Conservation (phyloP, 2,329 filamentous ascomycete species). For the Penicillium frequentans region DNA sequence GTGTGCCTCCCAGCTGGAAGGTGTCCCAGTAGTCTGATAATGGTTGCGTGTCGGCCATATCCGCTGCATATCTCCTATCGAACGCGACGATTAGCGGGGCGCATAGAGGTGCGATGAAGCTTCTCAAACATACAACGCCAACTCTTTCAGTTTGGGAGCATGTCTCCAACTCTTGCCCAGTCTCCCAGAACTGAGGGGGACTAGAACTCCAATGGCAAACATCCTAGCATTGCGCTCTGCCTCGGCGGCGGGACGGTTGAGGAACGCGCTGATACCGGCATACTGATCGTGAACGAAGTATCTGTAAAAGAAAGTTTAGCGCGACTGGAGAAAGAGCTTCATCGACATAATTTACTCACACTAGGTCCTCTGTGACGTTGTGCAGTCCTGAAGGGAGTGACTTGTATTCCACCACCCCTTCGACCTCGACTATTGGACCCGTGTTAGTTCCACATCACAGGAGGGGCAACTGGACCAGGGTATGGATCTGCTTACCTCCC, state of each 20-base stretch:
- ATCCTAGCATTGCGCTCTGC: constrained; percentile 84
- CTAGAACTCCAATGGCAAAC: constrained; percentile 85
- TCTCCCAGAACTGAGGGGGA: constrained; percentile 80
- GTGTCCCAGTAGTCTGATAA: constrained; percentile 80
- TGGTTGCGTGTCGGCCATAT: constrained; percentile 61
- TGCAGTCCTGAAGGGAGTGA: constrained; percentile 91
- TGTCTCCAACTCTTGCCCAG: constrained; percentile 89
- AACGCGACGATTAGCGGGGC: not conserved
- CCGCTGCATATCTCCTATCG: constrained; percentile 57
- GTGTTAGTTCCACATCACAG: constrained; percentile 17
- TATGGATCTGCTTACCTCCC: constrained; percentile 54
- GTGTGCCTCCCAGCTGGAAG: constrained; percentile 38
- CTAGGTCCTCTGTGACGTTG: constrained; percentile 79
- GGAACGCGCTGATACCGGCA: constrained; percentile 88
- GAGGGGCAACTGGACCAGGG: constrained; percentile 1
- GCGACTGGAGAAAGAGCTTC: not conserved
- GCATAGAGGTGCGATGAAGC: not conserved
- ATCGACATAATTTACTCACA: constrained; percentile 40
- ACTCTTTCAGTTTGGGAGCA: constrained; percentile 69
- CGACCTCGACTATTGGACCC: constrained; percentile 56
- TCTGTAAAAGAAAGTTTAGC: constrained; percentile 46
- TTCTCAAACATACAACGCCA: constrained; percentile 62
- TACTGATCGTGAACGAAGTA: constrained; percentile 88
- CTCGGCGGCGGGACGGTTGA: constrained; percentile 78
- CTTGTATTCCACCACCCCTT: constrained; percentile 93